phyloP scores from a whole-genome alignment of 345 rosid genomes.

The Camelina hispida region DNA sequence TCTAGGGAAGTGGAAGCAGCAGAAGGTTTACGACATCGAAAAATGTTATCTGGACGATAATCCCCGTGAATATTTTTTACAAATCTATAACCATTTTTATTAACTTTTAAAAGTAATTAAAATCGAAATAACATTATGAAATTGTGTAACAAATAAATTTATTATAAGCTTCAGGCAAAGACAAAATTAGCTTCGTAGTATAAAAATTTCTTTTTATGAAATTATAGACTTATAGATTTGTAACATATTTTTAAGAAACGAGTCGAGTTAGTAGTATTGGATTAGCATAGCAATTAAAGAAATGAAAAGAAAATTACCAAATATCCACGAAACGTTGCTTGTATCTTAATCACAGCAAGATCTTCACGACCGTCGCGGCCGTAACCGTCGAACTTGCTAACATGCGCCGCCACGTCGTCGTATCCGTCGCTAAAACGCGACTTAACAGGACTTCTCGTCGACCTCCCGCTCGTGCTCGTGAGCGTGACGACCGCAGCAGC shows the following conservation, averaged over 20 bases:
- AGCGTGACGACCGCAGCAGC: constrained; percentile 76
- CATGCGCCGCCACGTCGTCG: constrained; percentile 39
- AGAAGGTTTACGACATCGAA: constrained; percentile 45
- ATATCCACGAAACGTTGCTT: constrained; percentile 87
- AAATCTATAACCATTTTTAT: constrained; percentile 19
- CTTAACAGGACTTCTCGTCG: constrained; percentile 33
- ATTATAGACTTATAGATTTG: no score
- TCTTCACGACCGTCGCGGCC: constrained; percentile 42
- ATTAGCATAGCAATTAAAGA: not conserved
- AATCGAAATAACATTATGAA: no score
- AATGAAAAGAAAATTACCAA: constrained; percentile 52
- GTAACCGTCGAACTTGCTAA: constrained; percentile 33
- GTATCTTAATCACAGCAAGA: constrained; percentile 76
- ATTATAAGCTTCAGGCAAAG: no score
- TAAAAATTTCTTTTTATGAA: no score
- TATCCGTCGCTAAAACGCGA: constrained; percentile 28
- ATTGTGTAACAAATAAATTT: no score
- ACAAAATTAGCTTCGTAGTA: no score
- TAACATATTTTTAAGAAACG: not conserved
- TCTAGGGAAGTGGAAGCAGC: constrained; percentile 43
- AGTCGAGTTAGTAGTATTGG: not conserved
- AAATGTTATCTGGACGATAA: constrained; percentile 33
- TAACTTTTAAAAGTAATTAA: no score
- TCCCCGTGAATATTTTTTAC: constrained; percentile 31
- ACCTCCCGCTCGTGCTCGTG: constrained; percentile 76